Conservation (phyloP, 2,329 filamentous ascomycete species). For the Lasiodiplodia citricola region DNA sequence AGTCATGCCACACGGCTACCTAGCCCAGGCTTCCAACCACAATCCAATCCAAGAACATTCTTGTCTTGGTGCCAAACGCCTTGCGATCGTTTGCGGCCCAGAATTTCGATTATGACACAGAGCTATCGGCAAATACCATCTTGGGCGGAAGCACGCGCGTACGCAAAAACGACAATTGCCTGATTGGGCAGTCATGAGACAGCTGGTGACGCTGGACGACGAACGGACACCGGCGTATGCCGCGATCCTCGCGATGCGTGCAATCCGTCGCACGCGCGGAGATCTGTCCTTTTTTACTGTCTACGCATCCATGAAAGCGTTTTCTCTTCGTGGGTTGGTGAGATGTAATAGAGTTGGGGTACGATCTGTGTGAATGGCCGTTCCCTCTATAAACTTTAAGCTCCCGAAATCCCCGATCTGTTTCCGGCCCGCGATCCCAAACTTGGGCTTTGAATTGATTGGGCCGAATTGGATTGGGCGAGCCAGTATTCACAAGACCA, state of each 20-base stretch:
- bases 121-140: not conserved
- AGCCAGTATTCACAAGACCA: not conserved
- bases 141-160: not conserved
- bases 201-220: not conserved
- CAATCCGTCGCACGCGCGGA: not conserved
- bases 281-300: not conserved
- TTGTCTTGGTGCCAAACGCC: not conserved
- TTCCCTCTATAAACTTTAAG: not conserved
- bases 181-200: slow-evolving; percentile 14
- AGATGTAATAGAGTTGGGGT: not conserved
- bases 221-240: not conserved
- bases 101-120: slow-evolving; percentile 1
- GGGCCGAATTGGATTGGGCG: not conserved
- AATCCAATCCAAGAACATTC: not conserved
- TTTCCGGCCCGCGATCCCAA: no score
- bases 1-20: not conserved
- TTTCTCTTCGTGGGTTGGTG: not conserved
- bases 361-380: not conserved
- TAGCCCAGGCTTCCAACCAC: not conserved
- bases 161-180: not conserved
- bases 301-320: not conserved
- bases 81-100: not conserved
- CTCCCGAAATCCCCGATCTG: not conserved
- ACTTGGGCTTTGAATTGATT: not conserved
- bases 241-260: not conserved